Conservation (phyloP, 1,284 basidiomycete species). For the Boletus sp. region DNA sequence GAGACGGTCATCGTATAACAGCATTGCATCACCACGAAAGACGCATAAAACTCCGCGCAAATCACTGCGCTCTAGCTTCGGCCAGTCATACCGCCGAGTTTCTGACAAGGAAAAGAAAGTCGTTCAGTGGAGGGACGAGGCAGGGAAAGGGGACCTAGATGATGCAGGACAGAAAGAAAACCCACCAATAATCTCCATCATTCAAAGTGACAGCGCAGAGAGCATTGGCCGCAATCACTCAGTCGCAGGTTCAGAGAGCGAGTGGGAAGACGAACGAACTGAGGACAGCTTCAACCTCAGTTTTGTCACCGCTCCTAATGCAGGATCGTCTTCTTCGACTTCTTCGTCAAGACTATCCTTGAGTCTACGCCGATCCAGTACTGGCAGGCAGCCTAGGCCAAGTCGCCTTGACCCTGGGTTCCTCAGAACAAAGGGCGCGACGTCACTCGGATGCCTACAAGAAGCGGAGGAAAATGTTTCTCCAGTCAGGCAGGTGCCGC, state of each 20-base stretch:
- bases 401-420: slow-evolving; percentile 67
- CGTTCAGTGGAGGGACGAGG: slow-evolving; percentile 88
- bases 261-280: slow-evolving; percentile 84
- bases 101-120: slow-evolving; percentile 73
- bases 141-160: slow-evolving; percentile 77
- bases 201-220: slow-evolving; percentile 30
- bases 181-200: slow-evolving; percentile 42
- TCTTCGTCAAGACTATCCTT: slow-evolving; percentile 20
- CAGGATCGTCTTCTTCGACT: slow-evolving; percentile 16
- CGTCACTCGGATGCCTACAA: slow-evolving; percentile 57
- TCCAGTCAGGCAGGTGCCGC: slow-evolving; percentile 35
- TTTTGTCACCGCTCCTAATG: slow-evolving; percentile 39
- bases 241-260: slow-evolving; percentile 66
- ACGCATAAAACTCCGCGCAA: slow-evolving; percentile 60
- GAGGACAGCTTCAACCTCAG: slow-evolving; percentile 64
- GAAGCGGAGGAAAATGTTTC: slow-evolving; percentile 65
- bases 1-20: slow-evolving; percentile 49
- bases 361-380: slow-evolving; percentile 11
- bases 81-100: slow-evolving; percentile 57
- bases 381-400: slow-evolving; percentile 47
- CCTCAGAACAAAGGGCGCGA: slow-evolving; percentile 53
- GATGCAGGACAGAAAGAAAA: slow-evolving; percentile 54
- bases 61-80: slow-evolving; percentile 61
- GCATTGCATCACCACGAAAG: slow-evolving; percentile 42
- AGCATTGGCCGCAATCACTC: slow-evolving; percentile 35